These are phyloP conservation scores for Pyrenopolyporus hunteri DNA, from an alignment of 495 filamentous ascomycete genomes.

Conservation along the genomic window DNA sequence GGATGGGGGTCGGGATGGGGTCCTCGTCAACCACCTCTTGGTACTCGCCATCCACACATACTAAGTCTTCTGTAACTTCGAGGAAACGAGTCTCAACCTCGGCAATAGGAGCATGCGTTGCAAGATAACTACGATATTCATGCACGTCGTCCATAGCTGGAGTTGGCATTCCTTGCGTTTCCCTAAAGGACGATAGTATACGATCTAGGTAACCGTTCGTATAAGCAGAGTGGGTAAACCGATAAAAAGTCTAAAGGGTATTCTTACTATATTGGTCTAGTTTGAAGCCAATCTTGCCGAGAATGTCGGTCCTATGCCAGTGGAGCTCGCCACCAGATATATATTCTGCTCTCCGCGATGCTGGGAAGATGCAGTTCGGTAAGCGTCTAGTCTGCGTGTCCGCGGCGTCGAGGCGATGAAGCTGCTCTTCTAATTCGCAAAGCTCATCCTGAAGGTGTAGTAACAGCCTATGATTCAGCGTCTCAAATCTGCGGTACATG, in stretches of 20 bases:
- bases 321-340: constrained; percentile 72
- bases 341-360: constrained; percentile 71
- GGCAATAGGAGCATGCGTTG: constrained; percentile 63
- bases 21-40: constrained; percentile 32
- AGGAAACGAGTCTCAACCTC: constrained; percentile 73
- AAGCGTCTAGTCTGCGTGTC: constrained; percentile 70
- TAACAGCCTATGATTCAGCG: constrained; percentile 82
- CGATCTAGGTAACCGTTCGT: constrained; percentile 58
- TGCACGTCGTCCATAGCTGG: constrained; percentile 64
- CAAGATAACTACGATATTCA: constrained; percentile 71
- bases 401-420: constrained; percentile 71
- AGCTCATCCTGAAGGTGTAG: constrained; percentile 89
- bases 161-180: constrained; percentile 59
- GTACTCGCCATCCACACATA: constrained; percentile 54
- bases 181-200: constrained; percentile 69
- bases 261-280: constrained; percentile 84
- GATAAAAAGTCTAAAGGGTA: background rate
- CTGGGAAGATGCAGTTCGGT: constrained; percentile 60
- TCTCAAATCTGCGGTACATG: constrained; percentile 85
- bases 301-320: constrained; percentile 70
- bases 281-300: constrained; percentile 75
- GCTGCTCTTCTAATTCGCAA: constrained; percentile 75
- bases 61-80: constrained; percentile 67
- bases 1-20: constrained; percentile 26
- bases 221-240: constrained; percentile 15